Base-by-base conservation (phyloP, 345 rosid genomes). In the Lepidium africanum region DNA sequence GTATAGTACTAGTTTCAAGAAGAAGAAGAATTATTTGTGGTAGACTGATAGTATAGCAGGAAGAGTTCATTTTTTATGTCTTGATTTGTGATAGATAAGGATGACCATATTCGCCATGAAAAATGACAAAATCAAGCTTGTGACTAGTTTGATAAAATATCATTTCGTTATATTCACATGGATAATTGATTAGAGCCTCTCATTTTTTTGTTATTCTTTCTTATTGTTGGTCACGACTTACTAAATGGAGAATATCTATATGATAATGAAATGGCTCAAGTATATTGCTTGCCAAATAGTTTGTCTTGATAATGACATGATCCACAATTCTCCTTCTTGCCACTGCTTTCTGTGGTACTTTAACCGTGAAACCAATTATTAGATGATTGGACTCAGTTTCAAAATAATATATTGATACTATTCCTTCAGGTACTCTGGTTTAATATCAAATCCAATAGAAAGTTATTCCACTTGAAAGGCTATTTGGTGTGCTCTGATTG, bases 401-500 rank as follows among this genome's bases (percentile, higher is more conserved):
- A 52, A 32, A n/a, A 52, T 36, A 33, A 46, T 3, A 27, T 37
- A 10, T 17, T 21, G 10, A 37, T 56, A 38, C 59, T 47, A 7
- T 39, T 45, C 36, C 10, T 21, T 49, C 5, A 50, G 5, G 43
- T 30, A 70, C 7, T 48, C 9, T 59, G 33, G 45, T 47, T 10
- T 17, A 46, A 7, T 4, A 58, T 46, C 66, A n/a, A 32, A 9
- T 36, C 49, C 33, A 52, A 12, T 39, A 37, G 41, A 19, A n/a
- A 30, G 32, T 41, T 27, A n/a, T 32, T 40, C 60, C 52, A 16
- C 67, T 7, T 50, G 14, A 19, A 42, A 59, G 67, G 42, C 54
- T 45, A 41, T 17, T 6, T 7, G 36, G 60, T 57, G 39, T 72
- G 51, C 59, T 50, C 60, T 48, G 60, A 73, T 33, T 50, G 66